Evolutionary conservation across 805 yeast species (phyloP), one percentile per base, ranked within the genome.

Genomic region (Pichia nanzhaoensis): DNA sequence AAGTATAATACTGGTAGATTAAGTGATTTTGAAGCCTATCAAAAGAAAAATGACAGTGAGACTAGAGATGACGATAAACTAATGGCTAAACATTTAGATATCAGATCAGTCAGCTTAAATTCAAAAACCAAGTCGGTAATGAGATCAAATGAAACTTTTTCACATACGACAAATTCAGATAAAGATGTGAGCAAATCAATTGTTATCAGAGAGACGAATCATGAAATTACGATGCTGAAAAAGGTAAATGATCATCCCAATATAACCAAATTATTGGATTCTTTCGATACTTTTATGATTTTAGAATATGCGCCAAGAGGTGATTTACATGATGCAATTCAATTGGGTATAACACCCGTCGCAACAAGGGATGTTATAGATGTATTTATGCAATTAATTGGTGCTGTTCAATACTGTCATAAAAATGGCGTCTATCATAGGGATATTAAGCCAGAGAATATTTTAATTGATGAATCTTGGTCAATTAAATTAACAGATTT

Each of bases 221-320:
- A 78, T 56, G 95, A 84, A 59, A 80, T 84, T 30, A 67, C 71
- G 31, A 82, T 84, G 51, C 81, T 82, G 50, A 67, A 73, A 41
- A 75, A 77, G 48, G 70, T 84, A 34, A 87, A 88, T 2, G 72
- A 69, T 39, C 69, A 65, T 49, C 70, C 74, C 5, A 70, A 75
- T 51, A 69, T 76, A 37, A 66, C 75, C 13, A 59, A 66, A 18
- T 57, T 76, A 33, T 64, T 69, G 43, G 80, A 76, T 50, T 65
- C 66, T 48, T 76, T 76, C 53, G 81, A 73, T 52, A 67, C 77
- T 10, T 76, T 71, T 51, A 65, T 76, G 51, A 63, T 76, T 12
- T 70, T 89, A 68, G 96, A 88, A 55, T 88, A 82, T 58, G 87
- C 95, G 53, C 74, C 91, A 6, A 77, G 91, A 49, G 96, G 96